Percentiles rank a stretch among this genome's conserved stretches.
Conservation (phyloP, 2,329 filamentous ascomycete species). For the Ophiostoma piceae region DNA sequence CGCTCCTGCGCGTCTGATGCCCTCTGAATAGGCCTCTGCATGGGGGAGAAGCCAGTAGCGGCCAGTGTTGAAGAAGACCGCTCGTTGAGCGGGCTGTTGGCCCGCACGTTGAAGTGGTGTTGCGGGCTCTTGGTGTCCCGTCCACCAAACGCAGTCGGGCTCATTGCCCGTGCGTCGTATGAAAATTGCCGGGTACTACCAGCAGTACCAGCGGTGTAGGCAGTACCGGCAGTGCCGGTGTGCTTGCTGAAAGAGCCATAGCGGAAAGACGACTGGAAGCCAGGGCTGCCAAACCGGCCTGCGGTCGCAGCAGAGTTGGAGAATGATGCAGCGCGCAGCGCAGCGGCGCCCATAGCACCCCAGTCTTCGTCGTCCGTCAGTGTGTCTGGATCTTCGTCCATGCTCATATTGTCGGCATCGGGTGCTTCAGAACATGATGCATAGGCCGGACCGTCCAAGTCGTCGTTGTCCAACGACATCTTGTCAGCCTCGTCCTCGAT, state of each 20-base stretch:
- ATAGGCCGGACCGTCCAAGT: slow-evolving; percentile 58
- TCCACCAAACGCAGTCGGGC: slow-evolving; percentile 6
- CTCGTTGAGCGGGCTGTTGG: slow-evolving; percentile 18
- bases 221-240: slow-evolving; percentile 13
- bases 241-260: slow-evolving; percentile 43
- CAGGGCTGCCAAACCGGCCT: slow-evolving; percentile 48
- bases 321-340: slow-evolving; percentile 65
- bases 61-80: slow-evolving; percentile 24
- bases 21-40: slow-evolving; percentile 50
- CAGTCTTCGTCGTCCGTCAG: slow-evolving; percentile 95
- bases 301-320: slow-evolving; percentile 42
- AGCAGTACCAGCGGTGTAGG: slow-evolving; percentile 12
- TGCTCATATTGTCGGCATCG: slow-evolving; percentile 54
- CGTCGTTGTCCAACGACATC: slow-evolving; percentile 84
- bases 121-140: slow-evolving; percentile 34
- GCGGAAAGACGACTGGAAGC: slow-evolving; percentile 45
- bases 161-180: slow-evolving; percentile 42
- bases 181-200: slow-evolving; percentile 44
- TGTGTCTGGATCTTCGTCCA: slow-evolving; percentile 72
- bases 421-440: slow-evolving; percentile 72
- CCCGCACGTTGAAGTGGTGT: slow-evolving; percentile 34
- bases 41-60: slow-evolving; percentile 43
- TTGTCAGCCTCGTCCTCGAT: slow-evolving; percentile 85
- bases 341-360: slow-evolving; percentile 81
- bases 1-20: slow-evolving; percentile 67